phyloP scores from a whole-genome alignment of 2,329 filamentous ascomycete species.

The Anthostomella pinea region DNA sequence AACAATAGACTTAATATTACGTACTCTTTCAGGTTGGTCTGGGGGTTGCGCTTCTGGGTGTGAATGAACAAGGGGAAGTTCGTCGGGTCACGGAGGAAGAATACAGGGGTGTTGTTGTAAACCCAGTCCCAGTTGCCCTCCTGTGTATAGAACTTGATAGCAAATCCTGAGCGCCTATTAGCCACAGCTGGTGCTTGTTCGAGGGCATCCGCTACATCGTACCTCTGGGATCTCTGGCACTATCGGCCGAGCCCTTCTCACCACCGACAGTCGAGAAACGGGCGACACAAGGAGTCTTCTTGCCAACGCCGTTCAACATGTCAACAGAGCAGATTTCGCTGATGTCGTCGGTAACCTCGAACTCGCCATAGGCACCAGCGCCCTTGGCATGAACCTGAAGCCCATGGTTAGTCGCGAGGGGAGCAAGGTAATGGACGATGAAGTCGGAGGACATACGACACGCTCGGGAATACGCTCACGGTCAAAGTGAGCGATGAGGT shows the following conservation, averaged over 20 bases:
- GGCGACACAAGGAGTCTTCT: conserved; percentile 63
- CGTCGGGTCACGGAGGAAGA: conserved; percentile 69
- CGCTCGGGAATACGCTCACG: conserved; percentile 19
- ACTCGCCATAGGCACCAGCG: conserved; percentile 12
- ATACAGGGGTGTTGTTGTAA: conserved; percentile 69
- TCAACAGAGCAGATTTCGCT: conserved; percentile 47
- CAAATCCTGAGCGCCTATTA: conserved; percentile 49
- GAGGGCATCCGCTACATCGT: background rate
- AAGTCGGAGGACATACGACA: too few species aligned
- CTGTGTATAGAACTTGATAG: conserved; percentile 69
- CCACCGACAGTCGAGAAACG: conserved; percentile 75
- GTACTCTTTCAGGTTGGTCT: conserved; percentile 61
- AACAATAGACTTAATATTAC: too few species aligned
- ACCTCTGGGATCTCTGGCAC: conserved; percentile 56
- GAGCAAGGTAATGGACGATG: too few species aligned
- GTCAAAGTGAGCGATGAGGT: conserved; percentile 24
- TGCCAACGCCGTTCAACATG: conserved; percentile 57
- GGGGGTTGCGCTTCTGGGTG: conserved; percentile 68
- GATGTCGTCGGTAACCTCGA: conserved; percentile 43
- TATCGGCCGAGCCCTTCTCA: conserved; percentile 51
- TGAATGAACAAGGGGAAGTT: conserved; percentile 74
- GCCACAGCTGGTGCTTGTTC: background rate
- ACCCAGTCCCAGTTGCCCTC: conserved; percentile 72
- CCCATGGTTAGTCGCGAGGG: too few species aligned
- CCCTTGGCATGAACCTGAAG: conserved; percentile 16